These are phyloP conservation scores for Nannizziopsis barbatae DNA, from an alignment of 2,329 filamentous ascomycete species.

Conservation along the genomic window DNA sequence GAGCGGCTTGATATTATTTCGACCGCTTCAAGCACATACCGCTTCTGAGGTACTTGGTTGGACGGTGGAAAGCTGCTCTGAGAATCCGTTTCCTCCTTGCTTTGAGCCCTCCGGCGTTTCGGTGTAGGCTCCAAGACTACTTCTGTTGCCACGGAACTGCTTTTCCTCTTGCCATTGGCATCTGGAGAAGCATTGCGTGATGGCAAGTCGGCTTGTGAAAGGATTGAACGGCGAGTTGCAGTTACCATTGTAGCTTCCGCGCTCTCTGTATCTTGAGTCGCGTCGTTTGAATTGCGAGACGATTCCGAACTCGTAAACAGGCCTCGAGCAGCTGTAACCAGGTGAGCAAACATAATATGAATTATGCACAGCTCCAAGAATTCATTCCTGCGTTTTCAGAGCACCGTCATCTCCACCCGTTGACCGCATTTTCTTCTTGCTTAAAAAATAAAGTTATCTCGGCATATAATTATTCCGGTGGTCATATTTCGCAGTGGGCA, in stretches of 20 bases:
- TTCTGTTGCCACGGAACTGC: slow-evolving; percentile 9
- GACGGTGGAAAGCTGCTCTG: not conserved
- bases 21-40: slow-evolving; percentile 12
- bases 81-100: not conserved
- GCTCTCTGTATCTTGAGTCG: slow-evolving; percentile 9
- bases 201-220: slow-evolving; percentile 16
- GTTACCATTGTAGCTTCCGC: slow-evolving; percentile 25
- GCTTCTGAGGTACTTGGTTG: not conserved
- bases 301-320: slow-evolving; percentile 28
- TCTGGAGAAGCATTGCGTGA: slow-evolving; percentile 4
- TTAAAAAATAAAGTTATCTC: too few species aligned
- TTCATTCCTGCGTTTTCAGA: not conserved
- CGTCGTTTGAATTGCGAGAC: slow-evolving; percentile 13
- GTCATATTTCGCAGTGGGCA: too few species aligned
- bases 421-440: not conserved
- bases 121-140: slow-evolving; percentile 2
- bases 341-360: slow-evolving; percentile 32
- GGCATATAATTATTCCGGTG: too few species aligned
- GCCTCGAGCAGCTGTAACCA: slow-evolving; percentile 34
- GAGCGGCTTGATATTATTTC: slow-evolving; percentile 9
- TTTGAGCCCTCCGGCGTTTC: slow-evolving; percentile 9
- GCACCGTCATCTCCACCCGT: not conserved
- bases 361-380: not conserved
- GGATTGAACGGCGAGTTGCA: slow-evolving; percentile 23
- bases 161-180: slow-evolving; percentile 25